A percentile compares a stretch with the other conserved stretches of the same genome.
Conservation (phyloP, 2,329 filamentous ascomycete genomes). For the Ophiostoma triangulosporum region DNA sequence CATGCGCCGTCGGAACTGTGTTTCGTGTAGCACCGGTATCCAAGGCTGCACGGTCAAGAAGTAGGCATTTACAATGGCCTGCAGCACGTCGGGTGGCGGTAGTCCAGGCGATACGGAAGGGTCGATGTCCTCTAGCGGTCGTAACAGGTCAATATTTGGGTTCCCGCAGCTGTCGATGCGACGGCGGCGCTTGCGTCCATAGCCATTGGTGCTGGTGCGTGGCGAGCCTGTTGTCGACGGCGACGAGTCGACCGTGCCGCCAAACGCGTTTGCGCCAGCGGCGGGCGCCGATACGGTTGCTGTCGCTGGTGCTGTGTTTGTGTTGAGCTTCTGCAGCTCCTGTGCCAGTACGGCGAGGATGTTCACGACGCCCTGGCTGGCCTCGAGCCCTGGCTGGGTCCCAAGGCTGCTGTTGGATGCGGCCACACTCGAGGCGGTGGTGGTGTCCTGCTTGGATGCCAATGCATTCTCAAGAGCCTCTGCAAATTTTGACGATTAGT, state of each 20-base stretch:
- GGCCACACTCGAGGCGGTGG: not conserved
- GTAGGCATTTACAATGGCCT: slow-evolving; percentile 19
- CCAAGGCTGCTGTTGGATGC: not conserved
- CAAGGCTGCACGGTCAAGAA: slow-evolving; percentile 23
- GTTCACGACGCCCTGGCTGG: slow-evolving; percentile 1
- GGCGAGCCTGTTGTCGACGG: not conserved
- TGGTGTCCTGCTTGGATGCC: not conserved
- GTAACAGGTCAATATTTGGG: slow-evolving; percentile 6
- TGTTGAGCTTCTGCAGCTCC: slow-evolving; percentile 9
- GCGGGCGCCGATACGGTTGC: not conserved
- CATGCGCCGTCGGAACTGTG: slow-evolving; percentile 18
- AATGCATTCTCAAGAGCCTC: slow-evolving; percentile 10
- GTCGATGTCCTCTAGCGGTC: slow-evolving; percentile 2
- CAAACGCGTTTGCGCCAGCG: not conserved
- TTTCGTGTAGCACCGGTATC: slow-evolving; percentile 24
- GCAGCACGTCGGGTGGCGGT: slow-evolving; percentile 11
- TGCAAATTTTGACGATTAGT: not conserved
- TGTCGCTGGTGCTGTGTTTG: not conserved
- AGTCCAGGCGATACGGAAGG: not conserved
- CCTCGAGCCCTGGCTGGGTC: not conserved
- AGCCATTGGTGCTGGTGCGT: not conserved
- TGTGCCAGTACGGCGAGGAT: slow-evolving; percentile 9
- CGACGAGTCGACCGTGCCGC: not conserved
- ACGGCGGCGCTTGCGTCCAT: slow-evolving; percentile 6
- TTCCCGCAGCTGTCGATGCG: slow-evolving; percentile 11